Percentiles rank a stretch among this genome's conserved stretches.
Evolutionary conservation across 805 yeast genomes (phyloP).

Genomic region (Candida namnaoensis): DNA sequence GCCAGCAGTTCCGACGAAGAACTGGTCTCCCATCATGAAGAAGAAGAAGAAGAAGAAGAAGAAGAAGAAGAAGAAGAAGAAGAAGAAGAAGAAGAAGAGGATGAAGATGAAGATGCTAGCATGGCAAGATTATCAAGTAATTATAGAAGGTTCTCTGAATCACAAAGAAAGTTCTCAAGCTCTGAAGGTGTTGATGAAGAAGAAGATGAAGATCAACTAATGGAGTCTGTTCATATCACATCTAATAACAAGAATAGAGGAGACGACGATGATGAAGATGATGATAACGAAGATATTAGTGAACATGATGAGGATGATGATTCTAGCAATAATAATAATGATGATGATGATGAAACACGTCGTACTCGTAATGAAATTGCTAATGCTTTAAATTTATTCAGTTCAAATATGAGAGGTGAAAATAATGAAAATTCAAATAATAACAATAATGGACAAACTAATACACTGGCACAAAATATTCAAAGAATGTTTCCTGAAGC

Average conservation of each 20-base stretch:
- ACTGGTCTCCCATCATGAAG: constrained; percentile 1
- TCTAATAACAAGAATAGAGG: constrained; percentile 15
- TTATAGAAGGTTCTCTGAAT: constrained; percentile 23
- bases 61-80: constrained; percentile 12
- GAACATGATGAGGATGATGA: constrained; percentile 11
- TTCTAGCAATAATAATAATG: too few relatives aligned
- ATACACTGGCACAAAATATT: constrained; percentile 16
- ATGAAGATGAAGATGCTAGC: constrained; percentile 20
- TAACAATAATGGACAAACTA: neutral
- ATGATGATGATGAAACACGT: neutral
- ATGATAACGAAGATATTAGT: constrained; percentile 18
- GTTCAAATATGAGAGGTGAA: too few relatives aligned
- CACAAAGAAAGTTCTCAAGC: constrained; percentile 9
- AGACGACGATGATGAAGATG: constrained; percentile 14
- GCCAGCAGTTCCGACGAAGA: constrained; percentile 7
- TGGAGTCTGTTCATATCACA: constrained; percentile 13
- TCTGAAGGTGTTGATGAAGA: constrained; percentile 15
- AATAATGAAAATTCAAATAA: too few relatives aligned
- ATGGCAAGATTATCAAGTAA: constrained; percentile 32
- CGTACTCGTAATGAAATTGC: too few relatives aligned
- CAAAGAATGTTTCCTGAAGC: constrained; percentile 31
- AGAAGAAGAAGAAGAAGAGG: constrained; percentile 9
- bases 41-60: constrained; percentile 17
- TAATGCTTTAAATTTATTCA: too few relatives aligned
- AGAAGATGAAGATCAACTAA: constrained; percentile 14